These are phyloP conservation scores for Castanea sativa DNA, from an alignment of 306 rosid species.

Conservation along the genomic window DNA sequence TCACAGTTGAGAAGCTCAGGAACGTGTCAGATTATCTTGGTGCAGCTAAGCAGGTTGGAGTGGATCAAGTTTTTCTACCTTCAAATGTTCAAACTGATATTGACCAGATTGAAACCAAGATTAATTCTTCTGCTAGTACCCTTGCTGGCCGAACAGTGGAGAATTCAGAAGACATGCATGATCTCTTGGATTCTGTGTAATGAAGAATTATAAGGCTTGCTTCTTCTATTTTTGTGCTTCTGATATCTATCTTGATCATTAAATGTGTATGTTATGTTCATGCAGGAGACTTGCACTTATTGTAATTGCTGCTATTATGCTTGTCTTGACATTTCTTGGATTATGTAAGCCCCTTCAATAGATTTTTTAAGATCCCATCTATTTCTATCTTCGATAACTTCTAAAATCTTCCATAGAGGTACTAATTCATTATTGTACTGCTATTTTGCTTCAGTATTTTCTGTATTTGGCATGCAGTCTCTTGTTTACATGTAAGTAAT, in stretches of 20 bases:
- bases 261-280: neutral
- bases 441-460: conserved; percentile 55
- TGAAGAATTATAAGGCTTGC: neutral
- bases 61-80: conserved; percentile 73
- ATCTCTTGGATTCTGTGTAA: conserved; percentile 62
- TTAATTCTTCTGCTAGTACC: conserved; percentile 46
- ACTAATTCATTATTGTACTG: conserved; percentile 6
- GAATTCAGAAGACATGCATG: conserved; percentile 50
- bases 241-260: neutral
- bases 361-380: conserved; percentile 10
- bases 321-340: conserved; percentile 80
- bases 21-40: conserved; percentile 67
- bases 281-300: conserved; percentile 74
- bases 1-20: conserved; percentile 55
- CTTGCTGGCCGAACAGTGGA: conserved; percentile 49
- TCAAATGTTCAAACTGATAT: conserved; percentile 63
- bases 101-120: conserved; percentile 51
- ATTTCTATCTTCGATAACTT: neutral
- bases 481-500: conserved; percentile 76
- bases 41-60: conserved; percentile 76
- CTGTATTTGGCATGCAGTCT: conserved; percentile 72
- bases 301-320: conserved; percentile 71
- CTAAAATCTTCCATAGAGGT: neutral
- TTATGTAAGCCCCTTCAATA: conserved; percentile 51
- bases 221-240: neutral